Base-by-base conservation (phyloP, 1,284 basidiomycete genomes). In the Termitomyces sp. region DNA sequence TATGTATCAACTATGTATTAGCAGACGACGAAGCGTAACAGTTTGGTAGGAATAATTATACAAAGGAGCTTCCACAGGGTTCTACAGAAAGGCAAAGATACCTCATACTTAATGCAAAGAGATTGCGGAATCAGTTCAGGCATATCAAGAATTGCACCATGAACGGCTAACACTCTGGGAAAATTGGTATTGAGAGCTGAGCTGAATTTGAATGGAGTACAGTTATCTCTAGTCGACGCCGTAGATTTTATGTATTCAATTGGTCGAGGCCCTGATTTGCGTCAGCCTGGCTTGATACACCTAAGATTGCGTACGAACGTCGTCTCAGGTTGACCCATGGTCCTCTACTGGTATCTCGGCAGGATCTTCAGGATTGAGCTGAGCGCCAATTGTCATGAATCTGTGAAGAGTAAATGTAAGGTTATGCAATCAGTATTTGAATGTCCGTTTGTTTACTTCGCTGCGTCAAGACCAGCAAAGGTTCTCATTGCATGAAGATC, bases 401-500 rank as follows among this genome's bases (percentile, higher is more conserved):
- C 84, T 86, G 51, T 21, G 17, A 3, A 40, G 21, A 41, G 52
- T 31, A 30, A n/a, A 15, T 33, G 34, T 50, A 19, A 55, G 31
- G 43, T 58, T 39, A 48, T 33, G 26, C 28, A 38, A n/a, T 17
- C 6, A 36, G 30, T 38, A 55, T 13, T 21, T 31, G 17, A 38
- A 21, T n/a, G 19, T 47, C 24, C 13, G 68, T 81, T 58, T 62
- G 68, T 81, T 58, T 62, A 87, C 85, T 86, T 87, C 46, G 86
- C 84, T 19, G 84, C 84, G 67, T 90, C 86, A 47, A 83, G 73
- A 1, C 84, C 86, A 17, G 85, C 81, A 61, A 90, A 82, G 10
- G 80, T 79, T 49, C 81, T 73, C 84, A 89, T 88, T 10, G 86
- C 81, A 59, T 87, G 78, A 50, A 89, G 68, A 70, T 88, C 86